Evolutionary conservation across 768 basidiomycete species (phyloP), one percentile per base, ranked within the genome.

Genomic region (Naganishia kalamii): DNA sequence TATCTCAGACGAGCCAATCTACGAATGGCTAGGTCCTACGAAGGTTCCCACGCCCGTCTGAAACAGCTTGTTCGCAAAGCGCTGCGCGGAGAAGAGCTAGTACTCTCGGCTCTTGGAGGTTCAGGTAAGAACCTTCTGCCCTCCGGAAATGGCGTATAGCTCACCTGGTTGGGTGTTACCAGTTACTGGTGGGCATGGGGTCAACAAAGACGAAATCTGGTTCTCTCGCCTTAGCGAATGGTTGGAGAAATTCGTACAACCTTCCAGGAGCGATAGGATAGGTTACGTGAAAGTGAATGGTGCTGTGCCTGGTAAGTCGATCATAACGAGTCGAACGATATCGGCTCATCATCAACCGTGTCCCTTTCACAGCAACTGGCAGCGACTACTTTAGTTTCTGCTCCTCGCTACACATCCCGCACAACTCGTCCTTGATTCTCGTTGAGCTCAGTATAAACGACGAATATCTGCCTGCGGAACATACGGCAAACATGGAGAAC

Each of bases 401-500:
- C 60, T 77, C 77, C 64, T 68, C 75, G 3, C 62, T 77, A n/a
- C 77, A 78, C 50, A 73, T 78, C 7, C 74, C 77, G 0, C 21
- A 40, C 0, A 66, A 73, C 15, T 72, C 76, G 12, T 74, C 77
- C 49, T 46, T 79, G 3, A 70, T 79, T 57, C 51, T 79, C 19
- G 68, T 78, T 29, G 78, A 79, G 63, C 66, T 79, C 7, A 73
- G 71, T 1, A 71, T 79, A 32, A 79, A 79, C 64, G 78, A 79
- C 59, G 75, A 75, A 43, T 70, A 67, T 6, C 67, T 75, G 5
- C 69, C 67, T 11, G 52, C 54, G 15, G 75, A 76, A 48, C 75
- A 77, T 60, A 72, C 75, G 7, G 72, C 73, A 54, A 75, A 75
- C 65, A 77, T 77, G 71, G 78, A 79, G 68, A 76, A 74, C 54